Evolutionary conservation across 2,329 filamentous ascomycete genomes (phyloP), one percentile per base, ranked within the genome.

Genomic region (Epichloe typhina): DNA sequence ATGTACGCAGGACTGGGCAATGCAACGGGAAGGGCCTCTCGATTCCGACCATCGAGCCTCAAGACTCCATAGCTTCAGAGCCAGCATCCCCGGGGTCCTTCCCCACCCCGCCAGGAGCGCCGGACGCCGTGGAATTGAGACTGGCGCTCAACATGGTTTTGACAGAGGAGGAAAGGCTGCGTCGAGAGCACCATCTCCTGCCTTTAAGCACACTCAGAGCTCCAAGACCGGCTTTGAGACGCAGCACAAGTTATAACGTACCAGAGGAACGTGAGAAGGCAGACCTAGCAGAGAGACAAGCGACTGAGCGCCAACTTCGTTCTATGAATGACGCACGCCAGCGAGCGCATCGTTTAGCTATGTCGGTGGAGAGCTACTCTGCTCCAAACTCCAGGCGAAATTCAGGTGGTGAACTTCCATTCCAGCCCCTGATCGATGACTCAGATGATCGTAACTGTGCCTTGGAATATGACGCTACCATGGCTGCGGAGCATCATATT

Each of bases 241-340:
- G 69, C 40, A 71, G 70, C 55, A 71, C 69, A 41, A 71, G 69
- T 55, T 71, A 71, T 50, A 66, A 70, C 51, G 67, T 58, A 12
- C 67, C 67, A 1, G 61, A 64, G 55, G 69, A 71, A 58, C 60
- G 65, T 9, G 62, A 71, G 53, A 63, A 61, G 54, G 69, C 69
- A 26, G 69, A 71, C 51, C 59, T 60, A 39, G 68, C 69, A 9
- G 69, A 71, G 58, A 59, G 63, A 38, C 59, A 54, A 47, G 62
- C 64, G n/a, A 64, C 62, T 2, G 59, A 68, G 55, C 64, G 68
- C 5, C 65, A 68, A 51, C 60, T 67, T 17, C 64, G 62, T 40
- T 71, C 69, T 48, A 67, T 70, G 47, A 66, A 64, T 17, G 66
- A 69, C 54, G 69, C 69, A 46, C 61, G 66, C 17, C 63, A 66